These are phyloP conservation scores for Clitopilus passeckerianus DNA, from an alignment of 768 basidiomycete genomes.

Conservation along the genomic window DNA sequence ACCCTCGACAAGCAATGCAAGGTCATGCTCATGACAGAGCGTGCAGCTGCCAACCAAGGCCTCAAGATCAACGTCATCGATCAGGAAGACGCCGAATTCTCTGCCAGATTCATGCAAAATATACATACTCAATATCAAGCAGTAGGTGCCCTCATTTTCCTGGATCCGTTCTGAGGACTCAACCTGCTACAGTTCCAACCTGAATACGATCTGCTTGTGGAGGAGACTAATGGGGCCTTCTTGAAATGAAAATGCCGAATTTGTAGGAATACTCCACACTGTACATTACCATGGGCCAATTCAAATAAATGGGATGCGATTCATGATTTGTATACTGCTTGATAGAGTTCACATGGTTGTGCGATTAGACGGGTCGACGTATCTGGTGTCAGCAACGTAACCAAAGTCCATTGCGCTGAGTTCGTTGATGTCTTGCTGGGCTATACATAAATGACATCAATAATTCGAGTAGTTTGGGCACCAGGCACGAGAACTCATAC, in stretches of 20 bases:
- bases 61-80: slow-evolving; percentile 17
- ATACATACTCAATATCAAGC: slow-evolving; percentile 11
- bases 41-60: slow-evolving; percentile 24
- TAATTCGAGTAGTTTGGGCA: no score
- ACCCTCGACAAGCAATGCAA: slow-evolving; percentile 41
- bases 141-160: not conserved
- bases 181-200: slow-evolving; percentile 17
- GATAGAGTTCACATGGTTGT: not conserved
- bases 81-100: slow-evolving; percentile 19
- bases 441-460: no score
- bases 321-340: not conserved
- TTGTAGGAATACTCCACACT: not conserved
- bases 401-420: not conserved
- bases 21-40: slow-evolving; percentile 39
- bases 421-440: not conserved
- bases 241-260: slow-evolving; percentile 11
- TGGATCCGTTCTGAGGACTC: not conserved
- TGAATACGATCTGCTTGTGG: slow-evolving; percentile 17
- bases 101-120: slow-evolving; percentile 14
- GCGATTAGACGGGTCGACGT: not conserved
- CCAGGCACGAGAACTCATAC: not conserved
- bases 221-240: slow-evolving; percentile 22
- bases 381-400: not conserved
- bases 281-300: not conserved
- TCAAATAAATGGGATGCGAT: not conserved